These are phyloP conservation scores for Ganoderma multipileum DNA, from an alignment of 1,284 basidiomycete genomes.

Conservation along the genomic window DNA sequence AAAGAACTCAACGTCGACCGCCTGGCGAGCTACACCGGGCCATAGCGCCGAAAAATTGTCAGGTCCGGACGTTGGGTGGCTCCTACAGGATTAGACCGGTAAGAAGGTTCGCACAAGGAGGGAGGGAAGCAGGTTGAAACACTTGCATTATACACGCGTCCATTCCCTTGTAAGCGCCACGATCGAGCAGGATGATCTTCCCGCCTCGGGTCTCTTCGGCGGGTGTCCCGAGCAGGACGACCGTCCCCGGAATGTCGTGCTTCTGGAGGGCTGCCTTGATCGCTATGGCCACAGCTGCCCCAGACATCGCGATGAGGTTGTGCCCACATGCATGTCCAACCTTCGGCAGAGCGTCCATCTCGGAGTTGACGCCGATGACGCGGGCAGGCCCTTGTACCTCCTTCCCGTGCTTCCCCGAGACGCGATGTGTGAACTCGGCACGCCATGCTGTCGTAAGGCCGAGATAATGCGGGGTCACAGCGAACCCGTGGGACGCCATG, in stretches of 20 bases:
- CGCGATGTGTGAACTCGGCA: slow-evolving; percentile 56
- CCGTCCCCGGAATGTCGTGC: slow-evolving; percentile 70
- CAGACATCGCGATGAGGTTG: slow-evolving; percentile 84
- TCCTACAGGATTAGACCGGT: slow-evolving; percentile 49
- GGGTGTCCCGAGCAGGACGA: slow-evolving; percentile 85
- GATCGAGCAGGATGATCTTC: slow-evolving; percentile 75
- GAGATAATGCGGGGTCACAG: slow-evolving; percentile 61
- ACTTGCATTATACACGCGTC: slow-evolving; percentile 78
- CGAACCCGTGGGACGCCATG: slow-evolving; percentile 58
- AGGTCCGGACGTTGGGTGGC: slow-evolving; percentile 65
- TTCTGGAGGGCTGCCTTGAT: slow-evolving; percentile 71
- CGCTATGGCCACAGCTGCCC: slow-evolving; percentile 77
- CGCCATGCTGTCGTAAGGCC: slow-evolving; percentile 73
- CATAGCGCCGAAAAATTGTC: slow-evolving; percentile 55
- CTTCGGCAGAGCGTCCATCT: slow-evolving; percentile 69
- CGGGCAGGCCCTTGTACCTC: slow-evolving; percentile 43
- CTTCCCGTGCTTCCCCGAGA: slow-evolving; percentile 4
- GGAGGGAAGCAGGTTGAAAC: neutral
- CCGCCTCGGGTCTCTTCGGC: slow-evolving; percentile 86
- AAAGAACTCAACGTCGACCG: slow-evolving; percentile 67
- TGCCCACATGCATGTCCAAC: slow-evolving; percentile 85
- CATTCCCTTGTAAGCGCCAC: slow-evolving; percentile 79
- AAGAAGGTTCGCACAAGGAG: neutral
- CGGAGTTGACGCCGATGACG: slow-evolving; percentile 76
- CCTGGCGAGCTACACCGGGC: slow-evolving; percentile 63